Evolutionary conservation across 228 moss, liverwort and hornwort species (phyloP), one percentile per base, ranked within the genome.

Genomic region (Sphagnum fallax): DNA sequence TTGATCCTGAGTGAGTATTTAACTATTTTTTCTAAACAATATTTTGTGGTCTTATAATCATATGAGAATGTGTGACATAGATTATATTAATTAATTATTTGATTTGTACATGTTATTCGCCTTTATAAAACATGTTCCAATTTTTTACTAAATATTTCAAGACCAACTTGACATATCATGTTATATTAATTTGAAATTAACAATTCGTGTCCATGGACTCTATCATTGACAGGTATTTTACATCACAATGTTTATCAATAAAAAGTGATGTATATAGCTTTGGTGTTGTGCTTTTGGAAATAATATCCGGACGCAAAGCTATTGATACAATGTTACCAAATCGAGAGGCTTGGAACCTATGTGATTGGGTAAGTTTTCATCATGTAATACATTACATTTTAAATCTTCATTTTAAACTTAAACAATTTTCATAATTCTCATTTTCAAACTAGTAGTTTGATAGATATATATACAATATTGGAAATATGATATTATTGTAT

Each of bases 211-310:
- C 32, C 2, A 32, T 32, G 32, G 2, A 32, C 2, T 32, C 0
- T 14, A 51, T 5, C 8, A 16, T 64, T 53, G 62, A 48, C 50
- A 64, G 71, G 63, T 71, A 71, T 63, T 48, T 64, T 11, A 6
- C 53, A 10, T 51, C 16, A 18, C 63, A 71, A 6, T 52, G 52
- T 14, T 62, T 64, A 53, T 51, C 71, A 14, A 53, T 50, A 63
- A 71, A 48, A 71, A 71, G 71, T 48, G 71, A 63, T 13, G 71
- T 71, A 49, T 71, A 71, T 48, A 63, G 71, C 62, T 71, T 71
- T 62, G 63, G 63, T 14, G 47, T 71, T 18, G 71, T 71, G 11
- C 71, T 71, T n/a, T 62, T 71, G 63, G 71, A 71, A 52, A 51
- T 71, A 52, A 12, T 71, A 52, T 62, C 62, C 14, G 71, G 71